Evolutionary conservation across 441 rosid species (phyloP), one percentile per base, ranked within the genome.

Genomic region (Syzygium malaccense): DNA sequence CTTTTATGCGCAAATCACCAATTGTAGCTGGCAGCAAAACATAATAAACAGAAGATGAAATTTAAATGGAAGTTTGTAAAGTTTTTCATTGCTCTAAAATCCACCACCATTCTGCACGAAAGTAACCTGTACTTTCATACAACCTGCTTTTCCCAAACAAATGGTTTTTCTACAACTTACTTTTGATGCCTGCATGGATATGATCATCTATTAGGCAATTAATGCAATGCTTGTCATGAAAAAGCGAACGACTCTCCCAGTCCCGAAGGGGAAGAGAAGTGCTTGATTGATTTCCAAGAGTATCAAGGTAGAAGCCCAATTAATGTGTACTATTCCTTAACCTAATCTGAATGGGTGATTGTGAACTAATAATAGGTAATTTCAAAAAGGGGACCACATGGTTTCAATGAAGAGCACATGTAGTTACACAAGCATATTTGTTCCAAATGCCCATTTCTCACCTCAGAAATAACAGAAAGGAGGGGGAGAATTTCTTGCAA

Each of bases 391-490:
- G n/a, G 26, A 75, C 51, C 1, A 14, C 14, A 71, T 71, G 48
- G 49, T 20, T 37, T 71, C 80, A 71, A 71, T 71, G 80, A 37
- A 71, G 80, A 10, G 80, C 26, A 71, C 28, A 75, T 75, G 83
- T 41, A 37, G 83, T 71, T 71, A 75, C n/a, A 23, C 23, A 12
- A 75, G n/a, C 83, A 75, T 75, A 26, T 41, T 51, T 41, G 51
- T n/a, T 55, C 64, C 23, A 66, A 6, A 57, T 79, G 88, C 89
- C 53, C 55, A 32, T 56, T 66, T 85, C 90, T 91, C 87, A 96
- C 99, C 98, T 98, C 99, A 26, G 96, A 91, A 91, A 98, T 88
- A 88, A 92, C 92, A 86, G 99, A 95, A 90, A 98, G 96, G 87
- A 94, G 58, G 28, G 95, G 96, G 56, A 95, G 91, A 86, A 98